phyloP scores from a whole-genome alignment of 2,329 filamentous ascomycete species.

The Aspergillus alliaceus region DNA sequence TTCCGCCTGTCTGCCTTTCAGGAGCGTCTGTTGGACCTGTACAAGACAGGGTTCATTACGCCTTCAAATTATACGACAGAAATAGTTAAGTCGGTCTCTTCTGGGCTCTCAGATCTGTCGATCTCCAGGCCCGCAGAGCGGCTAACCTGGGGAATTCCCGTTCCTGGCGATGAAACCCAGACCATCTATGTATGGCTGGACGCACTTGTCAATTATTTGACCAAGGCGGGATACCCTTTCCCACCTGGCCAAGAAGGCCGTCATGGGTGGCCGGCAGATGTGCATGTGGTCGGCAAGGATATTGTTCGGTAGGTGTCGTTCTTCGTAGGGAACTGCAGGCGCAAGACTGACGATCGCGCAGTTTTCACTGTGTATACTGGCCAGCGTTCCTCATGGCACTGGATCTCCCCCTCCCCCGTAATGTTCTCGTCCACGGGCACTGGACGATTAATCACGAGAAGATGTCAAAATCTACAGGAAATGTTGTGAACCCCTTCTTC shows the following conservation, averaged over 20 bases:
- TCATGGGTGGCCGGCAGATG: slow-evolving; percentile 82
- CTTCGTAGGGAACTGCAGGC: neutral
- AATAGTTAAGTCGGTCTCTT: slow-evolving; percentile 72
- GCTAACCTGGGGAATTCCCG: slow-evolving; percentile 82
- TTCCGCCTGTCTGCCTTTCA: slow-evolving; percentile 84
- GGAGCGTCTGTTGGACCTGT: slow-evolving; percentile 77
- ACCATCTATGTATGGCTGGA: slow-evolving; percentile 99
- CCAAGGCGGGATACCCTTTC: slow-evolving; percentile 77
- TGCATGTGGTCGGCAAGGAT: slow-evolving; percentile 94
- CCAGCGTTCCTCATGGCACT: slow-evolving; percentile 91
- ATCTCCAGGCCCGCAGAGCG: slow-evolving; percentile 79
- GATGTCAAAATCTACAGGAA: slow-evolving; percentile 95
- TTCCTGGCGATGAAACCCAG: slow-evolving; percentile 79
- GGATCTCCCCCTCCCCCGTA: slow-evolving; percentile 73
- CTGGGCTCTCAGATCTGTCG: slow-evolving; percentile 81
- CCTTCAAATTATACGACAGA: slow-evolving; percentile 74
- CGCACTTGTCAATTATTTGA: slow-evolving; percentile 90
- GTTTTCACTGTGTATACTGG: slow-evolving; percentile 97
- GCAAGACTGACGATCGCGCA: slow-evolving; percentile 24
- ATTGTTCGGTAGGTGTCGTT: slow-evolving; percentile 64
- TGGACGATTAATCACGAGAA: slow-evolving; percentile 92
- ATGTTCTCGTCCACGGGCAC: slow-evolving; percentile 85
- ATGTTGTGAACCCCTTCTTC: slow-evolving; percentile 92
- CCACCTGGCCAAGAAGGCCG: slow-evolving; percentile 64
- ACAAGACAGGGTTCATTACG: slow-evolving; percentile 75